These are phyloP conservation scores for Themeda triandra DNA, from an alignment of 176 grass and related monocot species.

Conservation along the genomic window DNA sequence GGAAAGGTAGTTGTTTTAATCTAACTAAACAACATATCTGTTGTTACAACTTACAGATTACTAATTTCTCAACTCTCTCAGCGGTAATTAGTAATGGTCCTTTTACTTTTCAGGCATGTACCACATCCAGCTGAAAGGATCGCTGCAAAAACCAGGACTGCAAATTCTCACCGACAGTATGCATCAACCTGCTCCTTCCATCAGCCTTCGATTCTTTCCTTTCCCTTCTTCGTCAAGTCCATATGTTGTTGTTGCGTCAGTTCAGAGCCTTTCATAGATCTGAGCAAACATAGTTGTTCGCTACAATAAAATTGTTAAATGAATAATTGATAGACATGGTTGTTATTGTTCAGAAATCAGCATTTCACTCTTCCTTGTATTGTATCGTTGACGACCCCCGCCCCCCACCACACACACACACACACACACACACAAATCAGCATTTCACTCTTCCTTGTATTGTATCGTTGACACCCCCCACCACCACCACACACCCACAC, in stretches of 20 bases:
- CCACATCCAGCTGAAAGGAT: not conserved
- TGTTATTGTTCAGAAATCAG: not conserved
- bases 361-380: not conserved
- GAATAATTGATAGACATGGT: not conserved
- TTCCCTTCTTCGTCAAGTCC: not conserved
- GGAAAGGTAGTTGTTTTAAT: slow-evolving; percentile 25
- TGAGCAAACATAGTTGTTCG: not conserved
- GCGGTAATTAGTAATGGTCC: not conserved
- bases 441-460: too few species aligned
- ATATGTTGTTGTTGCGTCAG: not conserved
- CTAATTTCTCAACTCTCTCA: not conserved
- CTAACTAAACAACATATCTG: not conserved
- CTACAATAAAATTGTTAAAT: not conserved
- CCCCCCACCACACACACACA: too few species aligned
- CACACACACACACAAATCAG: too few species aligned
- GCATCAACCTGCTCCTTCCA: not conserved
- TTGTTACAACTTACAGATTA: not conserved
- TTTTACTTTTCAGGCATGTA: not conserved
- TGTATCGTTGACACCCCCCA: too few species aligned
- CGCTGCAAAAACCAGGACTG: not conserved
- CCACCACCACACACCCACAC: too few species aligned
- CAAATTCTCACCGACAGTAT: not conserved
- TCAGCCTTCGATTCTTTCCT: not conserved
- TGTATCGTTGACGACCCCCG: too few species aligned
- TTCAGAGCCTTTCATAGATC: not conserved